phyloP scores from a whole-genome alignment of 345 rosid species.

The Kernera saxatilis region DNA sequence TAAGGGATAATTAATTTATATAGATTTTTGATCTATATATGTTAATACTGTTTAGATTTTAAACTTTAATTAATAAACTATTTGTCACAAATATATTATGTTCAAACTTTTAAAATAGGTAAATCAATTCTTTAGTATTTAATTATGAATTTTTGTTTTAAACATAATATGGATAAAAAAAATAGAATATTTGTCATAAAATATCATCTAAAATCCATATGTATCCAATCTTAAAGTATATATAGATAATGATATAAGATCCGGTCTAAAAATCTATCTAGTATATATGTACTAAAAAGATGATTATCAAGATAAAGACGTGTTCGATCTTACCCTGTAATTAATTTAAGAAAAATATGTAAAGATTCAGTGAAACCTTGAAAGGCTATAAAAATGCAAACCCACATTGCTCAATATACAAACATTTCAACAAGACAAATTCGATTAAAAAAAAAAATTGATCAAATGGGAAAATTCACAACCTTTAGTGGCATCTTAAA shows the following conservation, averaged over 20 bases:
- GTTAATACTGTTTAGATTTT: neutral
- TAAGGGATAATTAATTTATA: neutral
- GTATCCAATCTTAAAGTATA: neutral
- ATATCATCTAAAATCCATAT: too few species aligned
- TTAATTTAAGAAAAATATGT: neutral
- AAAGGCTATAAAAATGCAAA: neutral
- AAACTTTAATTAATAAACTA: neutral
- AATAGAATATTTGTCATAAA: too few species aligned
- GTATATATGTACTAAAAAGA: neutral
- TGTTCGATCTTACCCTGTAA: neutral
- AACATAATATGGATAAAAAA: neutral
- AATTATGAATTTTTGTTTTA: neutral
- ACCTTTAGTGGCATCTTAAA: constrained; percentile 7
- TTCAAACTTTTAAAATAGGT: neutral
- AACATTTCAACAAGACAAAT: neutral
- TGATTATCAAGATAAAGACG: neutral
- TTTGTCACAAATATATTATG: neutral
- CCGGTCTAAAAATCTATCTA: neutral
- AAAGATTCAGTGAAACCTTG: neutral
- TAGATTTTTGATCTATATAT: neutral
- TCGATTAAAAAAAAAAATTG: neutral
- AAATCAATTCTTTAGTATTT: neutral
- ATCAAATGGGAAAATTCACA: constrained; percentile 8
- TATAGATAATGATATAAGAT: neutral
- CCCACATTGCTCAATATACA: neutral